phyloP scores from a whole-genome alignment of 768 basidiomycete genomes.

The Boletus rubescentipes region DNA sequence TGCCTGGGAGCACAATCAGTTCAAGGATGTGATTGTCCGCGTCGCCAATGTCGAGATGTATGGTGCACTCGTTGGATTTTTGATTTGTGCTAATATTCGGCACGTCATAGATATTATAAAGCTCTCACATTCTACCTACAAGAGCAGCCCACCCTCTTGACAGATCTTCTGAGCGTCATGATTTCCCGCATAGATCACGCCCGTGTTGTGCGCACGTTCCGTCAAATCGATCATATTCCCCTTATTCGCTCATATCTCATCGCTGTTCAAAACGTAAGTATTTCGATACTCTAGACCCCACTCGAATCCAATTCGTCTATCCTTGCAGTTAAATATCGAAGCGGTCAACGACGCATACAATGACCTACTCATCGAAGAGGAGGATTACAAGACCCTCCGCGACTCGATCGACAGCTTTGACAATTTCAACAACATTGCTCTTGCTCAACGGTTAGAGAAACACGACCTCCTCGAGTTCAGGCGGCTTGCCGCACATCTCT shows the following conservation, averaged over 20 bases:
- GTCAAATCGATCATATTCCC: constrained; percentile 92
- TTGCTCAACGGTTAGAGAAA: constrained; percentile 83
- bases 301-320: neutral
- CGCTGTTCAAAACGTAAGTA: constrained; percentile 86
- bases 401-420: constrained; percentile 98
- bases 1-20: constrained; percentile 99
- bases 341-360: constrained; percentile 99
- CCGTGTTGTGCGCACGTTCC: constrained; percentile 95
- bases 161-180: constrained; percentile 88
- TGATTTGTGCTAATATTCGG: constrained; percentile 3
- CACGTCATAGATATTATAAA: constrained; percentile 78
- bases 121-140: constrained; percentile 91
- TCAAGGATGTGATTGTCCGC: constrained; percentile 97
- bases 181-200: constrained; percentile 94
- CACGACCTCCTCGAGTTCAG: constrained; percentile 96
- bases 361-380: constrained; percentile 97
- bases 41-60: constrained; percentile 98
- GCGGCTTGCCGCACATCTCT: constrained; percentile 89
- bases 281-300: neutral
- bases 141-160: constrained; percentile 90
- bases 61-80: constrained; percentile 19
- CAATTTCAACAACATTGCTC: constrained; percentile 90
- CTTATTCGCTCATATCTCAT: constrained; percentile 96
- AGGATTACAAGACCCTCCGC: constrained; percentile 96
- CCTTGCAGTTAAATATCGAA: constrained; percentile 82